Base-by-base conservation (phyloP, 768 basidiomycete genomes). In the Calocybe gangraenosa region DNA sequence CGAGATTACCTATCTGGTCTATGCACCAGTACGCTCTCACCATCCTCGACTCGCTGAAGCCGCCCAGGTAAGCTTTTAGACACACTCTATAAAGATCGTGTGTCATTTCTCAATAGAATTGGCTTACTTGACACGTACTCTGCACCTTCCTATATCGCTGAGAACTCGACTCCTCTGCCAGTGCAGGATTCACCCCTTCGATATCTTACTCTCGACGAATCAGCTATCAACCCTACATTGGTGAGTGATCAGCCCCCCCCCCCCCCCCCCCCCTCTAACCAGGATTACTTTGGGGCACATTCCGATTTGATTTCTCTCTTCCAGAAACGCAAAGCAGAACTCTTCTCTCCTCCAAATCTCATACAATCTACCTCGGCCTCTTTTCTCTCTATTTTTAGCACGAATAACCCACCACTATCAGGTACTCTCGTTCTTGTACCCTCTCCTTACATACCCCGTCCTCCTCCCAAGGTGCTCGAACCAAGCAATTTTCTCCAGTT, bases 301-400 rank as follows among this genome's bases (percentile, higher is more conserved):
- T n/a, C n/a, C n/a, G n/a, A n/a, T n/a, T 37, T 44, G 36, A 14
- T 25, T 42, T 20, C 41, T 48, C 22, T 55, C 40, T 14, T 15
- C 32, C 23, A 78, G 74, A 58, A 61, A 46, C 49, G 58, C 2
- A 53, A 61, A 15, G 62, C 68, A 0, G 52, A 69, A 40, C 58
- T 57, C 1, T 81, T 81, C 42, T 55, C 67, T 2, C 74, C 81
- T 2, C 82, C 82, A 13, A 83, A 83, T 50, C 65, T 84, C 25
- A 56, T 81, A 36, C 75, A 73, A 49, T 70, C 73, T 4, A 72
- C 76, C 1, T 72, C 79, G 0, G 79, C 82, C 3, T 68, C 81
- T 1, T 66, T 83, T 47, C 57, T 83, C 44, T 64, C 73, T 11
- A 56, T 71, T 34, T 56, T 68, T 7, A 55, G 50, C 43, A 47